These are phyloP conservation scores for Neonectria hederae DNA, from an alignment of 2,329 filamentous ascomycete species.

Conservation along the genomic window DNA sequence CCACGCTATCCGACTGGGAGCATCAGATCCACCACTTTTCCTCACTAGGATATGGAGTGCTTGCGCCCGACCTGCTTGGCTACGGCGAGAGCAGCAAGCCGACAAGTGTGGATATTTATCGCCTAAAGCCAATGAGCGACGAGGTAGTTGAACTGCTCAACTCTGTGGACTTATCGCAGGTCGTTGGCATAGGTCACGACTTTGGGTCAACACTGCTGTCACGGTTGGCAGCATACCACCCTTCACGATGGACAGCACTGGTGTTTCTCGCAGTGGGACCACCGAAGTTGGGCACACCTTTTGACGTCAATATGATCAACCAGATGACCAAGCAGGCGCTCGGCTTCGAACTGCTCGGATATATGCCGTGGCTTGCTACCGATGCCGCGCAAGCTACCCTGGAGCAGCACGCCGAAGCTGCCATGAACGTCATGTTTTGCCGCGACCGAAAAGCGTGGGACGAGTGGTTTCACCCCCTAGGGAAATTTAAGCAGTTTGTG, in stretches of 20 bases:
- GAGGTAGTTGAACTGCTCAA: slow-evolving; percentile 48
- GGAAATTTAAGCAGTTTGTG: slow-evolving; percentile 44
- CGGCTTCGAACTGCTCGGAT: slow-evolving; percentile 46
- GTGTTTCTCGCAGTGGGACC: slow-evolving; percentile 47
- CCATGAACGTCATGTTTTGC: slow-evolving; percentile 45
- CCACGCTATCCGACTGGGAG: slow-evolving; percentile 55
- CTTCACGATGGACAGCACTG: slow-evolving; percentile 31
- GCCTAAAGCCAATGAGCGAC: slow-evolving; percentile 44
- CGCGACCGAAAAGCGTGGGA: slow-evolving; percentile 37
- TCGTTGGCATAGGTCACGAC: slow-evolving; percentile 56
- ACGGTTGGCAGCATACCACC: slow-evolving; percentile 41
- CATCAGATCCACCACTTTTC: slow-evolving; percentile 49
- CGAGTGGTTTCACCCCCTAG: slow-evolving; percentile 41
- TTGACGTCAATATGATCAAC: slow-evolving; percentile 46
- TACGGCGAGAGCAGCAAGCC: slow-evolving; percentile 50
- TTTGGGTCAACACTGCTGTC: slow-evolving; percentile 47
- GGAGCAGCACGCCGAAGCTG: slow-evolving; percentile 37
- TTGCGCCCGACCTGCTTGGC: slow-evolving; percentile 54
- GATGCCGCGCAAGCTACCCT: slow-evolving; percentile 28
- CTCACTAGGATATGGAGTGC: slow-evolving; percentile 51
- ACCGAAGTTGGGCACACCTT: slow-evolving; percentile 39
- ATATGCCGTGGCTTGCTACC: slow-evolving; percentile 43
- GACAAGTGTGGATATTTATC: slow-evolving; percentile 41
- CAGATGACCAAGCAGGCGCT: slow-evolving; percentile 42
- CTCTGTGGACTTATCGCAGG: slow-evolving; percentile 45